Percentiles rank a stretch among this genome's conserved stretches.
Conservation (phyloP, 768 basidiomycete genomes). For the Pleurotus tuoliensis region DNA sequence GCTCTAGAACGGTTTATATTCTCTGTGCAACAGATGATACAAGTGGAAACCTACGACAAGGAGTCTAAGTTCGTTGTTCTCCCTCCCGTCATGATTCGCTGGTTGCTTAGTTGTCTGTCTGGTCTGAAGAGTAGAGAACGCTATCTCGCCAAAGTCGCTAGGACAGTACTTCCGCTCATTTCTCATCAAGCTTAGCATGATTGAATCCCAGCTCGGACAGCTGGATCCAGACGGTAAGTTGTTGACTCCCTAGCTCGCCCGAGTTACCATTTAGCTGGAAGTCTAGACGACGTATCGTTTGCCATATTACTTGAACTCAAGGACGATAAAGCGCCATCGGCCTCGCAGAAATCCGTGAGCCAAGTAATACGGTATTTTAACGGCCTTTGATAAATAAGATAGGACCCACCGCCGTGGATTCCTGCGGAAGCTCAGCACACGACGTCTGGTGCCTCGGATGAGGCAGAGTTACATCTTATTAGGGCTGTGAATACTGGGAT, state of each 20-base stretch:
- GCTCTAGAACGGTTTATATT: conserved; percentile 91
- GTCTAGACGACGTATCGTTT: conserved; percentile 69
- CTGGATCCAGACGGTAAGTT: conserved; percentile 50
- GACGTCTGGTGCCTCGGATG: conserved; percentile 58
- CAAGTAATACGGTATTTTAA: background rate
- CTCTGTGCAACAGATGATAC: conserved; percentile 77
- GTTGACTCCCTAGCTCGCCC: background rate
- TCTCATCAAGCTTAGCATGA: conserved; percentile 73
- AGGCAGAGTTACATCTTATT: conserved; percentile 70
- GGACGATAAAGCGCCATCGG: conserved; percentile 57
- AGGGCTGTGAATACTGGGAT: conserved; percentile 83
- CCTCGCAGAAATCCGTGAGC: conserved; percentile 41
- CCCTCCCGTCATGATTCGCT: background rate
- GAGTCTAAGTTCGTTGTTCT: conserved; percentile 50
- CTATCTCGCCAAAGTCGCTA: conserved; percentile 60
- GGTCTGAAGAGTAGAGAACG: conserved; percentile 60
- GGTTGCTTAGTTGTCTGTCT: background rate
- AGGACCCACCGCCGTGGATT: conserved; percentile 79
- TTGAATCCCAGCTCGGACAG: conserved; percentile 67
- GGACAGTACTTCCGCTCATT: conserved; percentile 81
- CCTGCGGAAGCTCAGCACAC: conserved; percentile 70
- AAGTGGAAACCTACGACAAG: conserved; percentile 66
- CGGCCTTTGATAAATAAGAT: background rate
- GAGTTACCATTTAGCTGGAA: background rate
- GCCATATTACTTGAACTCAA: conserved; percentile 79